Evolutionary conservation across 768 basidiomycete genomes (phyloP).

Genomic region (Tylopilus vinaceipallidus): DNA sequence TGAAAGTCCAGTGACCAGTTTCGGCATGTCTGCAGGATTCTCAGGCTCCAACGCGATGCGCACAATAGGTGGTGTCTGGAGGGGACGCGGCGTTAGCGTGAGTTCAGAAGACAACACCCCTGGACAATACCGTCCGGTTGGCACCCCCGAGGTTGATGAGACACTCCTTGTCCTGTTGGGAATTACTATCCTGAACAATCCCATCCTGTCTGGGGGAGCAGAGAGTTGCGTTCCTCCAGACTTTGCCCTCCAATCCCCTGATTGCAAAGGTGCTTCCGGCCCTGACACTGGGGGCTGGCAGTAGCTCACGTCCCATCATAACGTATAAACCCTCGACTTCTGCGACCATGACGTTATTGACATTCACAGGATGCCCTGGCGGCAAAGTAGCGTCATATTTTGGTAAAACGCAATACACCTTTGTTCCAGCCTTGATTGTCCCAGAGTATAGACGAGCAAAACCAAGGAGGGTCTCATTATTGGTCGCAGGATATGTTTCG

Average conservation of each 20-base stretch:
- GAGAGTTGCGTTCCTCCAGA: conserved; percentile 88
- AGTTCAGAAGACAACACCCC: neutral
- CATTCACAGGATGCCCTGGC: conserved; percentile 67
- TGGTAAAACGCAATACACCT: conserved; percentile 76
- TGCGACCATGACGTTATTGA: conserved; percentile 55
- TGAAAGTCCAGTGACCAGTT: conserved; percentile 82
- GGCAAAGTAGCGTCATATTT: conserved; percentile 72
- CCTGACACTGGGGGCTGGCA: conserved; percentile 73
- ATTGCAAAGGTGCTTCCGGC: conserved; percentile 97
- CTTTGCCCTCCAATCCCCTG: conserved; percentile 83
- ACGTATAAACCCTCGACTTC: conserved; percentile 80
- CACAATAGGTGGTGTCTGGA: conserved; percentile 84
- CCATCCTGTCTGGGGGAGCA: conserved; percentile 61
- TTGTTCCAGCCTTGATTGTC: conserved; percentile 60
- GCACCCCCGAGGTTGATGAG: conserved; percentile 82
- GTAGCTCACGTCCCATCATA: conserved; percentile 98
- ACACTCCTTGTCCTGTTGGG: conserved; percentile 42
- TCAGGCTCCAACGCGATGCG: conserved; percentile 91
- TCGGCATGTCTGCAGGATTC: conserved; percentile 82
- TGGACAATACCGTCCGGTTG: conserved; percentile 50
- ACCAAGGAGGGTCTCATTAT: conserved; percentile 74
- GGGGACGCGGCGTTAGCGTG: neutral
- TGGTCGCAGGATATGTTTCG: neutral
- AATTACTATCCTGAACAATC: conserved; percentile 33
- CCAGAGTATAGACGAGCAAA: conserved; percentile 96